These are phyloP conservation scores for Leishmania martiniquensis DNA, from an alignment of 208 protist genomes.

Conservation along the genomic window DNA sequence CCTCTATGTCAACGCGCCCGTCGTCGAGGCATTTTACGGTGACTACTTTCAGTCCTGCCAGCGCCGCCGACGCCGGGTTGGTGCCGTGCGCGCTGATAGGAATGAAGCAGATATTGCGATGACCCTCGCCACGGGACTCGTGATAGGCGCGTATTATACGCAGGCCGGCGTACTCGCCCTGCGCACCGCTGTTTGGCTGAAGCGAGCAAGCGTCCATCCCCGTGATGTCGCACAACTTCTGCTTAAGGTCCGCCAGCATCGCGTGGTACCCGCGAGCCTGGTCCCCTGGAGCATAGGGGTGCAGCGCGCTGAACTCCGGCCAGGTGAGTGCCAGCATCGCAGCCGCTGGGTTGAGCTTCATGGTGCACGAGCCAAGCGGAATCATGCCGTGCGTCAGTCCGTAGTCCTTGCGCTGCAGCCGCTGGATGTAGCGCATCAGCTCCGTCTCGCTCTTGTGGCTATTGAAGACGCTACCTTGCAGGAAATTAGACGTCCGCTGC, in stretches of 20 bases:
- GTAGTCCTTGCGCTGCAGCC: conserved; percentile 95
- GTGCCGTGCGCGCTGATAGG: conserved; percentile 98
- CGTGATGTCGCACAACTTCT: conserved; percentile 93
- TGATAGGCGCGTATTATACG: conserved; percentile 84
- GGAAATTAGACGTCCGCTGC: conserved; percentile 75
- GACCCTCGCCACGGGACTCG: conserved; percentile 65
- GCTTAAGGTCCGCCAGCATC: conserved; percentile 81
- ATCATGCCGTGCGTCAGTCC: conserved; percentile 96
- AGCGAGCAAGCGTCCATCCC: conserved; percentile 95
- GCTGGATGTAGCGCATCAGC: conserved; percentile 97
- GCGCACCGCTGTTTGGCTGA: conserved; percentile 97
- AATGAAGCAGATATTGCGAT: conserved; percentile 98
- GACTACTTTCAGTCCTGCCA: conserved; percentile 93
- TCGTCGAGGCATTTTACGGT: conserved; percentile 90
- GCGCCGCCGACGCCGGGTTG: conserved; percentile 97
- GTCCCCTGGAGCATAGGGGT: conserved; percentile 95
- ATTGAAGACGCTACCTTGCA: conserved; percentile 96
- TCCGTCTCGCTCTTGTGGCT: conserved; percentile 96
- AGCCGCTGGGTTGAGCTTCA: conserved; percentile 98
- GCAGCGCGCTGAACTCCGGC: conserved; percentile 93
- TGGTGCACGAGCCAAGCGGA: conserved; percentile 98
- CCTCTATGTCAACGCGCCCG: conserved; percentile 94
- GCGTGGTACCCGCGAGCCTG: conserved; percentile 90
- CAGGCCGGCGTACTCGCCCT: conserved; percentile 98
- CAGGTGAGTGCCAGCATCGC: conserved; percentile 97